Evolutionary conservation across 2,329 filamentous ascomycete species (phyloP).

Genomic region (Sarocladiaceae sp.): DNA sequence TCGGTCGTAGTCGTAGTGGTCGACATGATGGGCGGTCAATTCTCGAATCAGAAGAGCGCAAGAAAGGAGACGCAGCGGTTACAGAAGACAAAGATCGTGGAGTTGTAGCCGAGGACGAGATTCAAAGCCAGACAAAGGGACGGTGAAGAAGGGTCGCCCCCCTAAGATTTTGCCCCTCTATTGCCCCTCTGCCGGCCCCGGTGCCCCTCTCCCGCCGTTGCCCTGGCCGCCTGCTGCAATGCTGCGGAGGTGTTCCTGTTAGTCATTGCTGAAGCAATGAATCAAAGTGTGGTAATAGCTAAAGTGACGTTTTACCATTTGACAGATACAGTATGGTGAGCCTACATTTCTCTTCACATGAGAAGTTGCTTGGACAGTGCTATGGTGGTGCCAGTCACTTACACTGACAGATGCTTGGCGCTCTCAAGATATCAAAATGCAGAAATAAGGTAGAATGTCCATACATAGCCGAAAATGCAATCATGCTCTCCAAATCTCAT

Average conservation of each 20-base stretch:
- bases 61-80: neutral
- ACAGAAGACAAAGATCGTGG: neutral
- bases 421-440: no score
- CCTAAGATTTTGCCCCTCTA: conserved; percentile 9
- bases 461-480: no score
- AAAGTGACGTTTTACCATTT: no score
- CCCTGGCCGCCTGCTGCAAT: neutral
- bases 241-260: neutral
- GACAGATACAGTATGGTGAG: no score
- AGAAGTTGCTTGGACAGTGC: no score
- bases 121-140: neutral
- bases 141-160: conserved; percentile 5
- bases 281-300: no score
- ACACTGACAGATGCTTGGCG: no score
- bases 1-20: conserved; percentile 38
- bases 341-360: no score
- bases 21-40: conserved; percentile 23
- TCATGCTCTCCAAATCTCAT: no score
- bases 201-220: conserved; percentile 5
- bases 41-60: neutral
- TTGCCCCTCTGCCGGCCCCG: neutral
- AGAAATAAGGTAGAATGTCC: no score
- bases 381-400: no score
- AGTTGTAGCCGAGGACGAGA: neutral
- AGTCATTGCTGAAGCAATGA: neutral